Evolutionary conservation across 352 stramenopile species (phyloP), one percentile per base, ranked within the genome.

Genomic region (Phytophthora cactorum): DNA sequence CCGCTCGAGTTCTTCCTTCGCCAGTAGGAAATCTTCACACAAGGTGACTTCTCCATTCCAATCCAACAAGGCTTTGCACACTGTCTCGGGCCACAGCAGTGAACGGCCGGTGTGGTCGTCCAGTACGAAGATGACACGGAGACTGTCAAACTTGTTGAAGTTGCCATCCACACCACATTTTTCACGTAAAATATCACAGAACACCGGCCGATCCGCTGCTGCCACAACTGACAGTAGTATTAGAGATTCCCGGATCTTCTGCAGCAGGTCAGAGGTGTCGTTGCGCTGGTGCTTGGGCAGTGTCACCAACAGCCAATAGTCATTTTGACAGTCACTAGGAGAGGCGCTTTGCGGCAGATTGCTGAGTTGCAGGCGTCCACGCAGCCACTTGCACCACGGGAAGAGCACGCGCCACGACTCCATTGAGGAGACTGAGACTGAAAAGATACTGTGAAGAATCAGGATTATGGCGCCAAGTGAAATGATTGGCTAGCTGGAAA

Each of bases 41-140:
- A 43, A 15, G 4, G 31, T 28, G 4, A 41, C 12, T 5, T 47
- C 32, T 32, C 41, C 27, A 1, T 71, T 51, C 38, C 57, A 63
- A 4, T 17, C 62, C 36, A 75, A 59, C 38, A 75, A 44, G 17
- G 57, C 50, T 36, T 75, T 75, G 57, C 62, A 71, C 11, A 75
- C 17, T 31, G 62, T 57, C 15, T 64, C 56, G 2, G 68, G 62
- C 68, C 68, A 75, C 51, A 68, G 27, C 5, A 75, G 12, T 12
- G 73, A 76, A 49, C 73, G 66, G 15, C 70, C 72, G 2, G 52
- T 75, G 49, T 75, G 70, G 46, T 81, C 73, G 55, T 81, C 66
- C 39, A 78, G 52, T 55, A 74, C 52, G 45, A 81, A 68, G 45
- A 76, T 68, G 43, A 81, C 63, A 22, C 62, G 66, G 11, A 67